These are phyloP conservation scores for Populus trichocarpa DNA, from an alignment of 441 rosid genomes.

Conservation along the genomic window DNA sequence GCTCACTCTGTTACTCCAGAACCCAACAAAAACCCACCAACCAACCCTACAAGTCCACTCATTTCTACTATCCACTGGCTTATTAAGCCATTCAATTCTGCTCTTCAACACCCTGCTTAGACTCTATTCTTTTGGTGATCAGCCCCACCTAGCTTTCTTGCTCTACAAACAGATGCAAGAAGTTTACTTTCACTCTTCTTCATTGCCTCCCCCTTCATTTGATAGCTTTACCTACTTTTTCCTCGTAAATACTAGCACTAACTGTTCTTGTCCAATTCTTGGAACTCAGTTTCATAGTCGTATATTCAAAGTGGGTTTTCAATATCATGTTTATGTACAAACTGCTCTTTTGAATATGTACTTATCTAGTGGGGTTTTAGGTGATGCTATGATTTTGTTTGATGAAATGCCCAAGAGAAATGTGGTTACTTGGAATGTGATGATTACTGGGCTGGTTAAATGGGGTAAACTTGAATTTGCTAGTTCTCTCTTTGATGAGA, in stretches of 20 bases:
- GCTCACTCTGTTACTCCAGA: conserved; percentile 31
- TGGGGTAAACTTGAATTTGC: conserved; percentile 56
- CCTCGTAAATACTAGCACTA: conserved; percentile 58
- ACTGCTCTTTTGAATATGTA: conserved; percentile 62
- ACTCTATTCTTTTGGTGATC: conserved; percentile 45
- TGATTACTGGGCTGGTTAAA: conserved; percentile 69
- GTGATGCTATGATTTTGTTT: conserved; percentile 43
- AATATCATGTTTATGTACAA: conserved; percentile 58
- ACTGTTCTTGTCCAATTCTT: conserved; percentile 23
- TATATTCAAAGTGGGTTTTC: conserved; percentile 58
- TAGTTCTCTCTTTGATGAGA: conserved; percentile 50
- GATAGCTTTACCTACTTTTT: conserved; percentile 69
- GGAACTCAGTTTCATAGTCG: conserved; percentile 67
- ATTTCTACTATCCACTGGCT: conserved; percentile 36
- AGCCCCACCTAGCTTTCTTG: conserved; percentile 43
- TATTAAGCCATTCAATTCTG: conserved; percentile 25
- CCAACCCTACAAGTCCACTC: conserved; percentile 55
- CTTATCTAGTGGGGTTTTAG: conserved; percentile 21
- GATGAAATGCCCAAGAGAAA: conserved; percentile 66
- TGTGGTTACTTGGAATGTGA: conserved; percentile 72
- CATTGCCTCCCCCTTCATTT: conserved; percentile 30
- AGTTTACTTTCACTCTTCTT: conserved; percentile 22
- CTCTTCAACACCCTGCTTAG: conserved; percentile 60
- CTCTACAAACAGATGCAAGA: conserved; percentile 51
- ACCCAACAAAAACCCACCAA: conserved; percentile 21